Conservation (phyloP, 1,284 basidiomycete genomes). For the Marasmius fiardii region DNA sequence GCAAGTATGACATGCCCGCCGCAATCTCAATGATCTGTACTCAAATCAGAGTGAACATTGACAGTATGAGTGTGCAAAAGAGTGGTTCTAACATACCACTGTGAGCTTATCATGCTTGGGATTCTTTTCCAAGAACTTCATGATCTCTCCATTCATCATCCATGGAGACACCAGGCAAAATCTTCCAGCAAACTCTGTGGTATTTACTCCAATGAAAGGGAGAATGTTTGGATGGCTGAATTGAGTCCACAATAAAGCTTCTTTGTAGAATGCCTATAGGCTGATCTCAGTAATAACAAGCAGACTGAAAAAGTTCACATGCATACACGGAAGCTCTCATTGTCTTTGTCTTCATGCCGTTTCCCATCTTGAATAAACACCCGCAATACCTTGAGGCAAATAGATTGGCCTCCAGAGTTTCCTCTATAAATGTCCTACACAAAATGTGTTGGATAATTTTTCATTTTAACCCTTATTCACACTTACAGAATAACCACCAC, state of each 20-base stretch:
- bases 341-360: background rate
- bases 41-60: too few relatives aligned
- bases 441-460: background rate
- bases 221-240: constrained; percentile 13
- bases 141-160: constrained; percentile 13
- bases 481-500: background rate
- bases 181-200: constrained; percentile 1
- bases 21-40: background rate
- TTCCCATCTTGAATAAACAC: constrained; percentile 2
- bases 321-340: too few relatives aligned
- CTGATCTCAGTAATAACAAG: too few relatives aligned
- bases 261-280: constrained; percentile 9
- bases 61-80: background rate
- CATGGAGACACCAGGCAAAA: constrained; percentile 15
- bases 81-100: background rate
- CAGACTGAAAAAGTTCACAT: too few relatives aligned
- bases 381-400: constrained; percentile 14
- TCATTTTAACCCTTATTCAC: background rate
- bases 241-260: constrained; percentile 14
- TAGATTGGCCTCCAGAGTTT: background rate
- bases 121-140: constrained; percentile 7
- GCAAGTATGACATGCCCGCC: background rate
- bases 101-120: constrained; percentile 6
- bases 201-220: constrained; percentile 14
- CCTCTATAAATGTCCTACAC: constrained; percentile 13